phyloP scores from a whole-genome alignment of 305 asterid genomes.

The Fraxinus ornus region DNA sequence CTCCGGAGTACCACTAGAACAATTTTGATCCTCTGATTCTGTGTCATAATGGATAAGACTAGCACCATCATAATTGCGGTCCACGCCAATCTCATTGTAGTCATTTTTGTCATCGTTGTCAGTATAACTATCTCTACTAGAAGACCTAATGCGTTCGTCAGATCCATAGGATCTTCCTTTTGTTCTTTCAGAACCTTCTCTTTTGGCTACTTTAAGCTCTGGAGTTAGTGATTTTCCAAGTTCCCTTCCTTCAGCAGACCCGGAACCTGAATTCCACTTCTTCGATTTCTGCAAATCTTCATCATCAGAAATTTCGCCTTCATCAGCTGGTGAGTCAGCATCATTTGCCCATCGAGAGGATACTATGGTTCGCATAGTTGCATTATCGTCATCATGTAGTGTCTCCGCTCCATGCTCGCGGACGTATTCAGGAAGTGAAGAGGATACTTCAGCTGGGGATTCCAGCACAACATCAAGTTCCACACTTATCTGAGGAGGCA shows the following conservation, averaged over 20 bases:
- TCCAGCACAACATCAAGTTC: conserved; percentile 29
- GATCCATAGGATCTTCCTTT: conserved; percentile 49
- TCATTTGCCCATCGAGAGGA: conserved; percentile 86
- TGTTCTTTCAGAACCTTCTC: conserved; percentile 49
- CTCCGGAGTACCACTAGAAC: conserved; percentile 48
- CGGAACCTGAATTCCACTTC: conserved; percentile 14
- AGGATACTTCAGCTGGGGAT: conserved; percentile 31
- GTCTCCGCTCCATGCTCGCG: conserved; percentile 21
- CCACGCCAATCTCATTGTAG: conserved; percentile 48
- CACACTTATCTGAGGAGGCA: conserved; percentile 29
- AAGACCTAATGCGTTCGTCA: conserved; percentile 58
- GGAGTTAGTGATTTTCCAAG: conserved; percentile 48
- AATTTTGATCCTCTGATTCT: conserved; percentile 53
- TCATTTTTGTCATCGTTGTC: conserved; percentile 43
- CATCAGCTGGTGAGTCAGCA: conserved; percentile 69
- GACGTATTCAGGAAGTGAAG: conserved; percentile 33
- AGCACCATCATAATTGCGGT: conserved; percentile 34
- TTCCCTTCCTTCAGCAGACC: conserved; percentile 17
- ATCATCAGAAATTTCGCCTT: conserved; percentile 66
- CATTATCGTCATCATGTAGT: conserved; percentile 45
- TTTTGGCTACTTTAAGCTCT: conserved; percentile 45
- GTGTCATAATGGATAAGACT: conserved; percentile 47
- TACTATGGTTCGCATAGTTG: conserved; percentile 46
- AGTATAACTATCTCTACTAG: conserved; percentile 59
- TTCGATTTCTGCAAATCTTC: conserved; percentile 36